A percentile compares a stretch with the other conserved stretches of the same genome.
phyloP scores from a whole-genome alignment of 805 yeast species.

The Kluyveromyces lactis region DNA sequence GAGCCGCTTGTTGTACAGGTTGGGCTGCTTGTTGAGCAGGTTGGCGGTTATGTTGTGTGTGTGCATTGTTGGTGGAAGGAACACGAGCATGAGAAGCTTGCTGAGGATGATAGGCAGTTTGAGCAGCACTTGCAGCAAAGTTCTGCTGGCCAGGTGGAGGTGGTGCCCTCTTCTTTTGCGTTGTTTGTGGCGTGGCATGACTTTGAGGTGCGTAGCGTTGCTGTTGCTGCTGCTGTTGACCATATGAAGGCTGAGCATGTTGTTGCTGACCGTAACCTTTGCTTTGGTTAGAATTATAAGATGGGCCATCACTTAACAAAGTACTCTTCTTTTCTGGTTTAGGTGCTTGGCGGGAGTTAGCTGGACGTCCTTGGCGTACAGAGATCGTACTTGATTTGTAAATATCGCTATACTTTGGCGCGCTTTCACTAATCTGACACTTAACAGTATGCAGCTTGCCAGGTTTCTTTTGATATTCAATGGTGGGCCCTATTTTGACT shows the following conservation, averaged over 20 bases:
- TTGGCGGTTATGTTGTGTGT: constrained; percentile 6
- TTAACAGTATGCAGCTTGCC: constrained; percentile 71
- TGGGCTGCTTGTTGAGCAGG: constrained; percentile 13
- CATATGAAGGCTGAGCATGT: constrained; percentile 1
- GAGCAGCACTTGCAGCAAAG: constrained; percentile 36
- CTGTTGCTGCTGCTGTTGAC: not conserved
- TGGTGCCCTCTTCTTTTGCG: constrained; percentile 16
- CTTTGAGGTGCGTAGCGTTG: not conserved
- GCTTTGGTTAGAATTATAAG: not conserved
- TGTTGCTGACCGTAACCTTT: constrained; percentile 7
- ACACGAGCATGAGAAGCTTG: constrained; percentile 11
- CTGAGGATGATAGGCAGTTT: constrained; percentile 28
- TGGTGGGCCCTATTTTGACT: constrained; percentile 59
- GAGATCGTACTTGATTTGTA: constrained; percentile 86
- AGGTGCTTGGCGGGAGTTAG: constrained; percentile 58
- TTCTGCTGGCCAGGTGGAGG: constrained; percentile 24
- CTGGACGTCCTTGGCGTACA: constrained; percentile 73
- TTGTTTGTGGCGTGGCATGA: constrained; percentile 19
- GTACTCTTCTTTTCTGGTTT: constrained; percentile 55
- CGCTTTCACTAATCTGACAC: constrained; percentile 51
- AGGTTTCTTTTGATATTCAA: constrained; percentile 85
- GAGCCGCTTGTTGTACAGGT: constrained; percentile 7
- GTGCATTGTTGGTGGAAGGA: constrained; percentile 8
- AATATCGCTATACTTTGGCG: constrained; percentile 58
- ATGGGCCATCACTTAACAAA: constrained; percentile 5